These are phyloP conservation scores for Fusarium nanum DNA, from an alignment of 2,329 filamentous ascomycete species.

Conservation along the genomic window DNA sequence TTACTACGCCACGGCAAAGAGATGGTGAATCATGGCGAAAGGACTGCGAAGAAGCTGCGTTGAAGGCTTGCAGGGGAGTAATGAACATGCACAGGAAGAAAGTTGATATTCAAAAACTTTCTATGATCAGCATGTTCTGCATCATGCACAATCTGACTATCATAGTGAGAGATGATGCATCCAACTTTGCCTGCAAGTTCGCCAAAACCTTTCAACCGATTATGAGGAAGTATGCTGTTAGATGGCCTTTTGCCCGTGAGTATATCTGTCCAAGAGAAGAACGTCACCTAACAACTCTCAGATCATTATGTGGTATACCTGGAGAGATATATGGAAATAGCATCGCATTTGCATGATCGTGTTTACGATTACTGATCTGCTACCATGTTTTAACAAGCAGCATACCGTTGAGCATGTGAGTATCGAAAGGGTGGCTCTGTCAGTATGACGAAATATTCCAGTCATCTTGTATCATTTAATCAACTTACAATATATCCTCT, in stretches of 20 bases:
- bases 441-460: background rate
- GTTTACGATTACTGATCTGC: background rate
- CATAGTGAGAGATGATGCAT: background rate
- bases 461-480: background rate
- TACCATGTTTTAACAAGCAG: background rate
- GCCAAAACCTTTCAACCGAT: background rate
- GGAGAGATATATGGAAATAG: accelerated
- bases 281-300: background rate
- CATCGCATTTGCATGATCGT: background rate
- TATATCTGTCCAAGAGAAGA: background rate
- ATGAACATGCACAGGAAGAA: background rate
- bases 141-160: background rate
- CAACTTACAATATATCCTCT: background rate
- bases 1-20: accelerated
- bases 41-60: background rate
- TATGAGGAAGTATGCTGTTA: background rate
- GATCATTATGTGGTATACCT: background rate
- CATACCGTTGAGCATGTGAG: background rate
- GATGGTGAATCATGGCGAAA: background rate
- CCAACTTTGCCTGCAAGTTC: background rate
- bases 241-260: background rate
- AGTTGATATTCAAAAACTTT: background rate
- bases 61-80: background rate
- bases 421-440: background rate
- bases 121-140: background rate